Evolutionary conservation across 352 stramenopile genomes (phyloP), one percentile per base, ranked within the genome.

Genomic region (Phytophthora europaea): DNA sequence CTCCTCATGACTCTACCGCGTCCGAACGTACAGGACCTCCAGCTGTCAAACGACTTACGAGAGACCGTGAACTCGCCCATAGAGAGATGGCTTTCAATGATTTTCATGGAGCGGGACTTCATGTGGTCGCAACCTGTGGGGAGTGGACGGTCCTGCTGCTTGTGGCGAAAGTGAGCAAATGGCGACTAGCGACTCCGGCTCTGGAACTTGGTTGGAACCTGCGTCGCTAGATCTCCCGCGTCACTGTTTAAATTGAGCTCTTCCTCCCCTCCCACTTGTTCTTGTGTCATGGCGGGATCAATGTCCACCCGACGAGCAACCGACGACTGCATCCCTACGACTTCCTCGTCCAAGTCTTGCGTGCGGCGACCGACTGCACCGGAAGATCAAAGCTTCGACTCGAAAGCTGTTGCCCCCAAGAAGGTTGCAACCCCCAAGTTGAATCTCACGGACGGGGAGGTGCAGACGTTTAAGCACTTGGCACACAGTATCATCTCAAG

Each of bases 401-500:
- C 57, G 6, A 69, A 72, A 55, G 23, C 51, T 8, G 36, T 61
- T 2, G 31, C 59, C 3, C 33, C 51, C 0, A 56, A 56, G 47
- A 67, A 28, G 38, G 16, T 18, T 5, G 31, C 54, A 38, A 56
- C 59, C 13, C 72, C 70, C 0, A 72, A 57, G 26, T 23, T 79
- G 33, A 28, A 61, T 15, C 68, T 90, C 7, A 79, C 31, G 9
- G 54, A 80, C 22, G 64, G 57, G 6, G 76, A 90, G 26, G 70
- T 57, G 7, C 33, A 73, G 22, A 57, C 67, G 3, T 85, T 80
- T 31, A 75, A 75, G 6, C 33, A 67, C 13, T 60, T 87, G 28
- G 77, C 77, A 0, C 71, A 78, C 22, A 79, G 78, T 55, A 80
- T 90, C 61, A 75, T 90, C 0, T 65, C 65, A 3, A 59, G 73